Evolutionary conservation across 2,329 filamentous ascomycete genomes (phyloP).

Genomic region (Neonectria punicea): DNA sequence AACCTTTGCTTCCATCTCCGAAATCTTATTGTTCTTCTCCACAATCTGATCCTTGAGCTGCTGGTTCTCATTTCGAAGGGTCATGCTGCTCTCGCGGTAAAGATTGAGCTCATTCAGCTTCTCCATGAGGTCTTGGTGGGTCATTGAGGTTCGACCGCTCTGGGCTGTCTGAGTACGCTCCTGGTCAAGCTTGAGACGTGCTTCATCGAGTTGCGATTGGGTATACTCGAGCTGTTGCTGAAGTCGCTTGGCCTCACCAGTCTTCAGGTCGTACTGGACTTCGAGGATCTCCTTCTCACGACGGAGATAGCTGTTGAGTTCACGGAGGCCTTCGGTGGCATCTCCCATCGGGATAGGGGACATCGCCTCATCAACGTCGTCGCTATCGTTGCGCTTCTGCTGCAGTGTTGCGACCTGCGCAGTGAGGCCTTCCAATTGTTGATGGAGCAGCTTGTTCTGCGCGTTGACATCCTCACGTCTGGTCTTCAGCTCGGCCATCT

Average conservation of each 20-base stretch:
- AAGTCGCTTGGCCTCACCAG: constrained; percentile 86
- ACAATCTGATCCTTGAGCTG: constrained; percentile 80
- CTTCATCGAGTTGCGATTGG: constrained; percentile 88
- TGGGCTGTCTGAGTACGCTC: constrained; percentile 83
- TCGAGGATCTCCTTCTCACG: constrained; percentile 98
- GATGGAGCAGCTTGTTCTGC: constrained; percentile 90
- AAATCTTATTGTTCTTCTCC: constrained; percentile 78
- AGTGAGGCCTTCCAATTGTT: constrained; percentile 86
- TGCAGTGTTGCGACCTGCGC: constrained; percentile 83
- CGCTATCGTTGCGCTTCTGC: constrained; percentile 71
- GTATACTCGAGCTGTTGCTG: constrained; percentile 91
- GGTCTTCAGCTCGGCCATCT: constrained; percentile 80
- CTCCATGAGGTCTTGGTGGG: constrained; percentile 90
- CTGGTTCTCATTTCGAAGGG: constrained; percentile 86
- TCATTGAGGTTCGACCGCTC: constrained; percentile 76
- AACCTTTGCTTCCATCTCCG: constrained; percentile 78
- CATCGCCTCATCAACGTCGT: constrained; percentile 64
- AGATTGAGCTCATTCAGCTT: constrained; percentile 96
- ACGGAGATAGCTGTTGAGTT: constrained; percentile 90
- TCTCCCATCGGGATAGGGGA: constrained; percentile 64
- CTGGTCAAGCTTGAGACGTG: constrained; percentile 88
- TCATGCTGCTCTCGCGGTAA: constrained; percentile 93
- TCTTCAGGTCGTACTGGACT: constrained; percentile 91
- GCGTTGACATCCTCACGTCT: constrained; percentile 85
- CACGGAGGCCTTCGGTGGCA: constrained; percentile 80